Base-by-base conservation (phyloP, 2,329 filamentous ascomycete species). In the Colletotrichum sp. region DNA sequence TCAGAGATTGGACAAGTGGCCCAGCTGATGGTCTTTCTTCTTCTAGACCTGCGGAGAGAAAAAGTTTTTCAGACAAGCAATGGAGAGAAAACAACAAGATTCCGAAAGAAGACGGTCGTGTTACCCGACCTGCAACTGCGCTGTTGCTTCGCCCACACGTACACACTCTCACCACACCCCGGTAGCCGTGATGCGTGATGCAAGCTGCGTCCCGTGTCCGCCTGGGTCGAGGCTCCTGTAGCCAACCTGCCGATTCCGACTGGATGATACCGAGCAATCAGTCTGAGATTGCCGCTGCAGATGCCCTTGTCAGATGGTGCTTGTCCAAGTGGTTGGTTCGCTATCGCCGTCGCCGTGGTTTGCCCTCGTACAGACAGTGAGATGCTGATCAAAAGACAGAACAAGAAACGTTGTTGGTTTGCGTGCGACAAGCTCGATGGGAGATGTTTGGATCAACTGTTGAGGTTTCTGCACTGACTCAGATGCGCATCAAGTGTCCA, bases 401-500 rank as follows among this genome's bases (percentile, higher is more conserved):
- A 60, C 28, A 26, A 18, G 21, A 36, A 21, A 49, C n/a, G 9
- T 16, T 44, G 44, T 30, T 60, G 59, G 44, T 49, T 69, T 52
- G 64, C 70, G 64, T 74, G 44, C 57, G 64, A 74, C 34, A 69
- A 69, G 71, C 59, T 73, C 28, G 59, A 52, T 60, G 21, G 49
- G 28, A 69, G 49, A 73, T 73, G 55, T 73, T 74, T 74, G 44
- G 57, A 69, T 73, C 64, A 52, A 62, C 59, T 60, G 59, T 60
- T 74, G 70, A 69, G 12, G 64, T 49, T 26, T 57, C 49, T 34
- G 74, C 13, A 44, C 64, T 76, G 74, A 76, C 59, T 76, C 70
- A 74, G 70, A 74, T 52, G 44, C 44, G 8, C 44, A 52, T 52
- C 44, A 24, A 52, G 10, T 69, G 49, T 69, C 74, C 64, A 73